A percentile compares a stretch with the other conserved stretches of the same genome.
Conservation (phyloP, 495 filamentous ascomycete genomes). For the Aspergillus conjunctus region DNA sequence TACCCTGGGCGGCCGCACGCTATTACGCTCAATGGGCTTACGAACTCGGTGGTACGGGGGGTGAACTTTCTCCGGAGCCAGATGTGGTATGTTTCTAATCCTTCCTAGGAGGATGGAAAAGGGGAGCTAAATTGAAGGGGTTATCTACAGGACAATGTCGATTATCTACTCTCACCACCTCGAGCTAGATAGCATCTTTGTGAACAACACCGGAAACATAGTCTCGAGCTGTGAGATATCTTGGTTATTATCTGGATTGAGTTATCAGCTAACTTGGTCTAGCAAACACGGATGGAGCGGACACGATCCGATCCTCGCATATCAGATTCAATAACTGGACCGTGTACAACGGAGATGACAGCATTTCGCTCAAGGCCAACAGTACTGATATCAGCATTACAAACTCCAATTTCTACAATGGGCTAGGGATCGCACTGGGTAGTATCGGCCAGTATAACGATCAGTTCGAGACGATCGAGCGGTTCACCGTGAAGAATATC, state of each 20-base stretch:
- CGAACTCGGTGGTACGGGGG: constrained; percentile 36
- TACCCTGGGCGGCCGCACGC: constrained; percentile 47
- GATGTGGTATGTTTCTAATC: constrained; percentile 41
- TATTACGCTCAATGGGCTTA: constrained; percentile 40
- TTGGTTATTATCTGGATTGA: not conserved
- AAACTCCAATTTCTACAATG: constrained; percentile 36
- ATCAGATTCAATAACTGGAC: constrained; percentile 39
- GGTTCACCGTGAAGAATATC: constrained; percentile 36
- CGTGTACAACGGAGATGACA: constrained; percentile 43
- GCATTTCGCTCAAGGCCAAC: constrained; percentile 41
- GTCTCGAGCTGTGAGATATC: constrained; percentile 8
- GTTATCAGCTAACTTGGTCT: constrained; percentile 7
- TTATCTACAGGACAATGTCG: constrained; percentile 29
- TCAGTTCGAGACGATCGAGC: constrained; percentile 43
- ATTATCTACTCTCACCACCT: constrained; percentile 41
- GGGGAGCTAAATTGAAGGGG: not conserved
- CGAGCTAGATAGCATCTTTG: constrained; percentile 39
- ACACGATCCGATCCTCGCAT: constrained; percentile 37
- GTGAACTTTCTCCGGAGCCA: constrained; percentile 45
- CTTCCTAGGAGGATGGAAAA: not conserved
- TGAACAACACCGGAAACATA: constrained; percentile 35
- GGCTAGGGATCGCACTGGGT: constrained; percentile 43
- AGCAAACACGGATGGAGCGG: constrained; percentile 44
- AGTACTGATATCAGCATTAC: constrained; percentile 41
- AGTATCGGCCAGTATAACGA: constrained; percentile 49